Conservation (phyloP, 2,329 filamentous ascomycete species). For the Emmonsiellopsis sp. region DNA sequence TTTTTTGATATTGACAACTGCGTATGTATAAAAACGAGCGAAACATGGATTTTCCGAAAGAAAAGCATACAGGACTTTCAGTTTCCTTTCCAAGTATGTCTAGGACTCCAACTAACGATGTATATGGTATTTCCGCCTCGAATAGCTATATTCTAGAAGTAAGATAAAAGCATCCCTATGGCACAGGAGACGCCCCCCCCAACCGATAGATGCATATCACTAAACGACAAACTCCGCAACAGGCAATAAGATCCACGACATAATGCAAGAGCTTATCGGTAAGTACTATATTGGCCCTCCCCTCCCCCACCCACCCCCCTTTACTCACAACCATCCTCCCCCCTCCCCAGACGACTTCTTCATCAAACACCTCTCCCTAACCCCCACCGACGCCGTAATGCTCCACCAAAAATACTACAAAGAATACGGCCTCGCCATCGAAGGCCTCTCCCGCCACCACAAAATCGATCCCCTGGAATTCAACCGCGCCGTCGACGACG, state of each 20-base stretch:
- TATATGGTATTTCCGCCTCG: conserved; percentile 1
- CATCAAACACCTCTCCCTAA: conserved; percentile 60
- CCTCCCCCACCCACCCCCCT: neutral
- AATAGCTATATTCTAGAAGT: conserved; percentile 75
- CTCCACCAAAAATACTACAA: conserved; percentile 90
- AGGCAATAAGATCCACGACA: conserved; percentile 73
- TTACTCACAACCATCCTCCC: conserved; percentile 40
- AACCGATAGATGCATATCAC: neutral
- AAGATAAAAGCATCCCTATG: conserved; percentile 17
- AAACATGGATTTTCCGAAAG: neutral
- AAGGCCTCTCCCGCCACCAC: conserved; percentile 87
- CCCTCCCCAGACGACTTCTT: conserved; percentile 46
- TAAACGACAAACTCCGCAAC: conserved; percentile 3
- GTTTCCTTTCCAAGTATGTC: neutral
- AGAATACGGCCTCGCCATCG: conserved; percentile 93
- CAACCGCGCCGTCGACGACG: conserved; percentile 90
- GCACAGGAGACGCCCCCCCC: neutral
- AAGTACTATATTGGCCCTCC: conserved; percentile 11
- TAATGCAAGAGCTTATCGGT: conserved; percentile 76
- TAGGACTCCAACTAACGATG: neutral
- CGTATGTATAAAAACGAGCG: conserved; percentile 35
- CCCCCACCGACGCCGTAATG: conserved; percentile 66
- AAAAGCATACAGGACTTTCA: neutral
- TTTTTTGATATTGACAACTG: conserved; percentile 98
- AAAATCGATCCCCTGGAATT: conserved; percentile 92